Conservation (phyloP, 164 flowering plant genomes). For the Tinospora cordifolia region DNA sequence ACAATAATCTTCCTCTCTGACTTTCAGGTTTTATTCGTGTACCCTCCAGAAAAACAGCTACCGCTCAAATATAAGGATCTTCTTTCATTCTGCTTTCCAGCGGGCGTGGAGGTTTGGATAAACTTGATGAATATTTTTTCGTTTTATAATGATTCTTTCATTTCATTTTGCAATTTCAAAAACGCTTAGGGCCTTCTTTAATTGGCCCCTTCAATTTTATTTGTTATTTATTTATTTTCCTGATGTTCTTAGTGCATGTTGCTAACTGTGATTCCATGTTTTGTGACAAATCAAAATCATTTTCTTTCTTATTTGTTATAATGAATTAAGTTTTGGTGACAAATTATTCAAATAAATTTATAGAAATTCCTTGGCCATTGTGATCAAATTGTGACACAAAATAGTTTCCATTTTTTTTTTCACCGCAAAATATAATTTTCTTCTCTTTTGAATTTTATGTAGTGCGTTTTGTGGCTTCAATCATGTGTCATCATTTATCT, state of each 20-base stretch:
- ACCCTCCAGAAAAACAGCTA: constrained; percentile 89
- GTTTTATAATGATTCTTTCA: background rate
- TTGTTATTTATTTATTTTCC: background rate
- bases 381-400: no score
- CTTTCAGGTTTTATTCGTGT: constrained; percentile 85
- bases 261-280: background rate
- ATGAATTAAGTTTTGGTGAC: no score
- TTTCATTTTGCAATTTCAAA: background rate
- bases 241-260: no score
- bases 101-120: constrained; percentile 75
- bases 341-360: no score
- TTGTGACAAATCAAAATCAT: background rate
- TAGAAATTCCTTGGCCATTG: no score
- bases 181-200: constrained; percentile 1
- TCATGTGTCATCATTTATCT: no score
- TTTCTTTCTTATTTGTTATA: background rate
- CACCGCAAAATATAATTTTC: background rate
- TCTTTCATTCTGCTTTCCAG: constrained; percentile 96
- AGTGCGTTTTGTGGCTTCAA: no score
- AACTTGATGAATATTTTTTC: background rate
- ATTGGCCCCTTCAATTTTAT: constrained; percentile 1
- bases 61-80: constrained; percentile 91
- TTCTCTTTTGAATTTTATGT: background rate
- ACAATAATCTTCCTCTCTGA: constrained; percentile 1
- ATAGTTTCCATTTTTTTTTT: no score